Evolutionary conservation across 1,284 basidiomycete species (phyloP).

Genomic region (Omphalotus olearius): DNA sequence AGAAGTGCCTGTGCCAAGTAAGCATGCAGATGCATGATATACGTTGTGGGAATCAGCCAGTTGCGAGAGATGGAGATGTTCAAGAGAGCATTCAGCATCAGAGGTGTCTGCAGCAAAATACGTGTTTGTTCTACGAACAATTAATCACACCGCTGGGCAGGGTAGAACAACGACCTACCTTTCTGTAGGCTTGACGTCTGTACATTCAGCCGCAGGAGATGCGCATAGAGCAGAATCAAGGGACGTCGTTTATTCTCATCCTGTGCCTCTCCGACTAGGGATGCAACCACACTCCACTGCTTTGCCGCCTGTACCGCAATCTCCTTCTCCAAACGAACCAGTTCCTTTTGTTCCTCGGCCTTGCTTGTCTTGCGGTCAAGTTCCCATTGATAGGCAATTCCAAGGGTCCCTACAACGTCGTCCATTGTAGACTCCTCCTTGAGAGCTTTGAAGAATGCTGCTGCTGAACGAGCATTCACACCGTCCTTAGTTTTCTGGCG

Average conservation of each 20-base stretch:
- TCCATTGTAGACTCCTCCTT: slow-evolving; percentile 77
- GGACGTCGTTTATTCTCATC: slow-evolving; percentile 42
- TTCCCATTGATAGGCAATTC: slow-evolving; percentile 73
- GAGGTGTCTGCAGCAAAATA: slow-evolving; percentile 67
- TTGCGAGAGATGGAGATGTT: slow-evolving; percentile 84
- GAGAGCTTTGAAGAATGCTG: slow-evolving; percentile 85
- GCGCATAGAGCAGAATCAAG: slow-evolving; percentile 80
- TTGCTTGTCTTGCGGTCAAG: slow-evolving; percentile 24
- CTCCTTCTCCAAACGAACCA: slow-evolving; percentile 56
- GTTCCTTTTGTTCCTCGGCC: slow-evolving; percentile 32
- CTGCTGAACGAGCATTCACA: slow-evolving; percentile 80
- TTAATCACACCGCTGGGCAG: neutral
- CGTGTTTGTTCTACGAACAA: slow-evolving; percentile 54
- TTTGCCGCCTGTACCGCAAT: slow-evolving; percentile 46
- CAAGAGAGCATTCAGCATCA: slow-evolving; percentile 79
- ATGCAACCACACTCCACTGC: slow-evolving; percentile 48
- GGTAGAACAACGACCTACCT: slow-evolving; percentile 40
- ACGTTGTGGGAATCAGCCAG: slow-evolving; percentile 84
- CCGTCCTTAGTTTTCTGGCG: slow-evolving; percentile 92
- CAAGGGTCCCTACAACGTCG: slow-evolving; percentile 74
- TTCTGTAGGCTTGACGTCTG: slow-evolving; percentile 50
- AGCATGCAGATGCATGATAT: slow-evolving; percentile 81
- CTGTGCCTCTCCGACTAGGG: slow-evolving; percentile 26
- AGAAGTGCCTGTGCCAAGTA: slow-evolving; percentile 84
- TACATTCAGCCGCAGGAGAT: slow-evolving; percentile 76